phyloP scores from a whole-genome alignment of 495 filamentous ascomycete genomes.

The Neurospora pannonica region DNA sequence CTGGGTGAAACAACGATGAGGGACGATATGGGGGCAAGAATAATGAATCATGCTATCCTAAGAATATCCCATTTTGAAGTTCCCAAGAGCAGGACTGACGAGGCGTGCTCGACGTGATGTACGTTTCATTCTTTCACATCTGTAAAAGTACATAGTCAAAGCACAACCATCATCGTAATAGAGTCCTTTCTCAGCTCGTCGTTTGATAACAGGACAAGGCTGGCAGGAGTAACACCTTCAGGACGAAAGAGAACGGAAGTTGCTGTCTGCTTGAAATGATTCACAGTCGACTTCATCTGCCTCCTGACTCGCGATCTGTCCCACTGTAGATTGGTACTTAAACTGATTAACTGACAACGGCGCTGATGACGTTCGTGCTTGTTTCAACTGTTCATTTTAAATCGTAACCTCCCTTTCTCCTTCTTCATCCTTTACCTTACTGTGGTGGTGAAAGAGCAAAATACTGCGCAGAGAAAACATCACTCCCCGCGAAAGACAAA shows the following conservation, averaged over 20 bases:
- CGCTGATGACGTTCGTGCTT: background rate
- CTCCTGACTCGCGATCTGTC: background rate
- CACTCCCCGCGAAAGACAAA: background rate
- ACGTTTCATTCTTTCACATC: background rate
- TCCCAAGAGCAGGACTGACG: background rate
- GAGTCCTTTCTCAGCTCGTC: background rate
- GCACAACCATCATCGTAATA: background rate
- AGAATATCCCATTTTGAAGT: background rate
- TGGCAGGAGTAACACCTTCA: background rate
- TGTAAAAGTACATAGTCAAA: background rate
- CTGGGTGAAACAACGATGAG: background rate
- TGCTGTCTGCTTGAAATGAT: background rate
- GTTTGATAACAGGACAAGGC: background rate
- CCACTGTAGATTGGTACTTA: background rate
- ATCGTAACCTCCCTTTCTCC: background rate
- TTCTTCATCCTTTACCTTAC: background rate
- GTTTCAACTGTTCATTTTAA: background rate
- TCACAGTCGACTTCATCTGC: background rate
- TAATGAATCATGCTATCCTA: background rate
- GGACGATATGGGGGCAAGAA: background rate
- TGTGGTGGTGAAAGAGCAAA: background rate
- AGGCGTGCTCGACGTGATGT: background rate
- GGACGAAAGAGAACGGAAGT: background rate
- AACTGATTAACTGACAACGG: background rate
- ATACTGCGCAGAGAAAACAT: background rate